Evolutionary conservation across 108 stramenopile species (phyloP).

Genomic region (Discostella stelligeroides): DNA sequence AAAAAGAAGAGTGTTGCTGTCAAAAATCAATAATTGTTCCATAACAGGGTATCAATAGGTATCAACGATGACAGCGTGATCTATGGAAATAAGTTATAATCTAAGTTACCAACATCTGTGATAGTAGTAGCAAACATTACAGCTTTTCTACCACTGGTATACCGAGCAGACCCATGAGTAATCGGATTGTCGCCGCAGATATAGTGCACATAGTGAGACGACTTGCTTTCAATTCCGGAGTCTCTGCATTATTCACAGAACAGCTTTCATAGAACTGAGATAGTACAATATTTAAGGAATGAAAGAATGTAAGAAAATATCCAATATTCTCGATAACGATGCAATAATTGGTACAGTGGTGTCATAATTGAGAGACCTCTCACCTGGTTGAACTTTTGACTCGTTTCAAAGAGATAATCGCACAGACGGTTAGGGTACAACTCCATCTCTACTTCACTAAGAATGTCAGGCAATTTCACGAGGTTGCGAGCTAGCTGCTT

Average conservation of each 20-base stretch:
- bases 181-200: conserved; percentile 84
- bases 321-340: background rate
- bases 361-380: conserved; percentile 23
- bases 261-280: conserved; percentile 85
- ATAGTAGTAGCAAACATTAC: conserved; percentile 50
- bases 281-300: conserved; percentile 1
- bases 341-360: conserved; percentile 6
- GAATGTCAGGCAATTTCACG: conserved; percentile 73
- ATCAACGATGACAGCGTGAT: no score
- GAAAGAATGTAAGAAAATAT: background rate
- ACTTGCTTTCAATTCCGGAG: conserved; percentile 79
- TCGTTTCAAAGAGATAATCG: conserved; percentile 92
- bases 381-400: conserved; percentile 87
- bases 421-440: conserved; percentile 94
- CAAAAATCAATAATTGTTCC: no score
- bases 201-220: conserved; percentile 91
- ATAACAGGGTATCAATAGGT: no score
- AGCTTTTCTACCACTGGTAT: conserved; percentile 91
- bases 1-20: no score
- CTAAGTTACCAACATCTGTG: no score
- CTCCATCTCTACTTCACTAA: conserved; percentile 87
- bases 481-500: conserved; percentile 90
- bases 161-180: conserved; percentile 88
- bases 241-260: conserved; percentile 86
- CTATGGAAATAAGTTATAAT: no score